These are phyloP conservation scores for Diplodia sapinea DNA, from an alignment of 2,329 filamentous ascomycete species.

Conservation along the genomic window DNA sequence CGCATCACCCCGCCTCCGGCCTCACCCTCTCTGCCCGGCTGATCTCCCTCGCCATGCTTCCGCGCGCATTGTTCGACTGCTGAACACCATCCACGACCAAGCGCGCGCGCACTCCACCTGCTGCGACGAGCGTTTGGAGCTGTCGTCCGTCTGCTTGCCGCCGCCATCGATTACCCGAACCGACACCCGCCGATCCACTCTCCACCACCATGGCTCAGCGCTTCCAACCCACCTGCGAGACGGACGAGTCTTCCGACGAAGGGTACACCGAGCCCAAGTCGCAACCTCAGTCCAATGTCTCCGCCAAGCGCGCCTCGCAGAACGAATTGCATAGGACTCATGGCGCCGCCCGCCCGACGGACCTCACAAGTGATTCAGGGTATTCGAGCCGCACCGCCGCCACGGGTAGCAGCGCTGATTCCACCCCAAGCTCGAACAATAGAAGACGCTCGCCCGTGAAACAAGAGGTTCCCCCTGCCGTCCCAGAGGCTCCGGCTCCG, in stretches of 20 bases:
- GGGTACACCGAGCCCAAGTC: not conserved
- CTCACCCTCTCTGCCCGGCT: constrained; percentile 14
- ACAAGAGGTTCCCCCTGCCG: not conserved
- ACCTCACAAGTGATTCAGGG: constrained; percentile 65
- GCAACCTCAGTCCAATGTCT: constrained; percentile 54
- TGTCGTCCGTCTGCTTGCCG: constrained; percentile 19
- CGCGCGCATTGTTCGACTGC: constrained; percentile 26
- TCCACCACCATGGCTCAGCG: constrained; percentile 11
- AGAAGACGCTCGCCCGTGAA: constrained; percentile 27
- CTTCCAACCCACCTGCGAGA: constrained; percentile 11
- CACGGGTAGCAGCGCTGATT: constrained; percentile 59
- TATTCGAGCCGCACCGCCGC: constrained; percentile 65
- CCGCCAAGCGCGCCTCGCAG: constrained; percentile 53
- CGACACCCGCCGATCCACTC: constrained; percentile 21
- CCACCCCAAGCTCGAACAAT: constrained; percentile 49
- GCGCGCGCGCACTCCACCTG: constrained; percentile 19
- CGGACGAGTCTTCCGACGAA: constrained; percentile 18
- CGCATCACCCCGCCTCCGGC: constrained; percentile 18
- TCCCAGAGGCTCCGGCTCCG: constrained; percentile 12
- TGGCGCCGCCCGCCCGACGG: constrained; percentile 39
- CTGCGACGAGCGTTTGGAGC: constrained; percentile 14
- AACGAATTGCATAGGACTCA: constrained; percentile 44
- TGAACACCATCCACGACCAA: constrained; percentile 4
- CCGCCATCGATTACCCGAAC: constrained; percentile 29
- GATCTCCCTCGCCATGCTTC: constrained; percentile 15